phyloP scores from a whole-genome alignment of 345 rosid species.

The Citrus medica region DNA sequence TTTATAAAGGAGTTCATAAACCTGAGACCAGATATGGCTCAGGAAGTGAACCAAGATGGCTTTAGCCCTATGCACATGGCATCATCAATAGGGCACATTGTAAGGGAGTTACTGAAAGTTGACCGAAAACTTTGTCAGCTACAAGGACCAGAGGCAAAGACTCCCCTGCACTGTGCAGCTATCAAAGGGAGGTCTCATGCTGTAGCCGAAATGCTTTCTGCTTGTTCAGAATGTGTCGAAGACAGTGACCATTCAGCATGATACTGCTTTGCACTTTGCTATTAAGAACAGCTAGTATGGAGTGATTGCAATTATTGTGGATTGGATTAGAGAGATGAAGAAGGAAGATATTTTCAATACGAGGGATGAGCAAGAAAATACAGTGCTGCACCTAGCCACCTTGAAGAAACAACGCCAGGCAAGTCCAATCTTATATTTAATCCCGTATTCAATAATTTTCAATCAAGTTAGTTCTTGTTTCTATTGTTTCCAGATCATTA shows the following conservation, averaged over 20 bases:
- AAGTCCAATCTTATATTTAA: conserved; percentile 3
- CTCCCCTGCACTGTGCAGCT: too few relatives aligned
- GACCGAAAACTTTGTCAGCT: too few relatives aligned
- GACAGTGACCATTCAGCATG: too few relatives aligned
- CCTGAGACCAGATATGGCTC: conserved; percentile 26
- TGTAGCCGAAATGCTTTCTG: too few relatives aligned
- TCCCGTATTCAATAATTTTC: not conserved
- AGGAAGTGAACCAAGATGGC: conserved; percentile 36
- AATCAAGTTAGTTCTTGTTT: not conserved
- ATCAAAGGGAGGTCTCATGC: too few relatives aligned
- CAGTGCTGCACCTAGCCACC: conserved; percentile 42
- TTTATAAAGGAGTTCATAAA: conserved; percentile 25
- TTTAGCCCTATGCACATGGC: conserved; percentile 43
- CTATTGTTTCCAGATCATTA: not conserved
- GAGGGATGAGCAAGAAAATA: conserved; percentile 43
- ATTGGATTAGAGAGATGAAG: not conserved
- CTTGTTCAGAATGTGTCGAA: too few relatives aligned
- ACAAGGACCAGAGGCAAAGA: too few relatives aligned
- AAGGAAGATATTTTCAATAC: conserved; percentile 22
- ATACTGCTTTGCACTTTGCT: too few relatives aligned
- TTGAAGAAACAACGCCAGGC: conserved; percentile 43
- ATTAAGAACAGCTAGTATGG: too few relatives aligned
- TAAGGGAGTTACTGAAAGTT: too few relatives aligned
- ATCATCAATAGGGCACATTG: conserved; percentile 30
- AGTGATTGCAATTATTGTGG: too few relatives aligned